A percentile compares a stretch with the other conserved stretches of the same genome.
These are phyloP conservation scores for Brassica nigra DNA, from an alignment of 345 rosid genomes.

Conservation along the genomic window DNA sequence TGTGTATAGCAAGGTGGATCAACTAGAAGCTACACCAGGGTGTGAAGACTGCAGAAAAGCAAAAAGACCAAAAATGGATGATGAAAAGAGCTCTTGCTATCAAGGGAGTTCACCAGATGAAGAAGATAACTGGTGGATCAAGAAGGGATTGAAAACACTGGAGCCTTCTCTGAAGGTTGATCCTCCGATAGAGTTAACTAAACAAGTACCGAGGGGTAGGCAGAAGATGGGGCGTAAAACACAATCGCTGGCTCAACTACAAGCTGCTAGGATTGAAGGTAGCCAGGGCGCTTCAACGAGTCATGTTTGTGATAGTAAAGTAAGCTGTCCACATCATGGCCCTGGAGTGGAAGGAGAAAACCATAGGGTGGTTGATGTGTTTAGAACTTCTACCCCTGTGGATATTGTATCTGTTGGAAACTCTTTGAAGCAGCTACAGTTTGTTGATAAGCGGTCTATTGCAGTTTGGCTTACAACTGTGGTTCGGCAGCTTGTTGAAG, in stretches of 20 bases:
- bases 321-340: conserved; percentile 78
- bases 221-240: conserved; percentile 86
- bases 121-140: conserved; percentile 94
- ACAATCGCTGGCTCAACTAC: conserved; percentile 88
- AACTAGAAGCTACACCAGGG: conserved; percentile 66
- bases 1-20: conserved; percentile 50
- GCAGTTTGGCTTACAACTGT: conserved; percentile 73
- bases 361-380: conserved; percentile 57
- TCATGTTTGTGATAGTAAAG: conserved; percentile 82
- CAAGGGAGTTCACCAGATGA: conserved; percentile 78
- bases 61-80: conserved; percentile 61
- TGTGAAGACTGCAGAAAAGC: conserved; percentile 91
- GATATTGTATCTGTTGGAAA: conserved; percentile 75
- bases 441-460: conserved; percentile 74
- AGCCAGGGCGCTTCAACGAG: conserved; percentile 98
- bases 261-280: conserved; percentile 92
- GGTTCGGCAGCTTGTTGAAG: conserved; percentile 82
- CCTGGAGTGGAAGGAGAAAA: conserved; percentile 65
- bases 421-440: conserved; percentile 69
- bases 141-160: conserved; percentile 63
- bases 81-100: conserved; percentile 65
- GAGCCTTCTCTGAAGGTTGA: conserved; percentile 70
- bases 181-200: conserved; percentile 58
- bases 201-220: conserved; percentile 81
- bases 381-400: conserved; percentile 46